Base-by-base conservation (phyloP, 2,329 filamentous ascomycete genomes). In the Ambrosiella xylebori region DNA sequence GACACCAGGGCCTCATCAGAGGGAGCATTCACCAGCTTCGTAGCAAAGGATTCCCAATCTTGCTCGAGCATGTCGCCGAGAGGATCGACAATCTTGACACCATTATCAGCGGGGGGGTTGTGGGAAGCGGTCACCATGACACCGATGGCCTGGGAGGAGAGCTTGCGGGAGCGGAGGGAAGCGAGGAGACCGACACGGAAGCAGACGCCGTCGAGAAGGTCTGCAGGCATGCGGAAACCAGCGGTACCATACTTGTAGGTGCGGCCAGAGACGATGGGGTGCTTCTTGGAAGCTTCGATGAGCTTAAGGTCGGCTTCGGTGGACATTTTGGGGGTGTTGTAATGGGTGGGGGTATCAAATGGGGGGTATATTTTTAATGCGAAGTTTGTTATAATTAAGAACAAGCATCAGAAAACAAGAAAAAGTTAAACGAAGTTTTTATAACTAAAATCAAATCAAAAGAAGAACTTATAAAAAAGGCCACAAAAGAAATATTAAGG, bases 1-100 rank as follows among this genome's bases (percentile, higher is more conserved):
- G 86, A 78, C 61, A 81, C 79, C 44, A 97, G 81, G 55, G 82
- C 79, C 63, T 88, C 79, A 65, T 95, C 84, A 61, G 79, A 80
- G 15, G 81, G 73, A 62, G 86, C 84, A 71, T 98, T 98, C 67
- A 95, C 90, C 62, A 98, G 82, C 65, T 79, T 79, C 40, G 93
- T 97, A 57, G 90, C 89, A 69, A 90, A 84, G 41, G 76, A 75
- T 73, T 98, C 93, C 93, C 93, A 98, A 61, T 91, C 86, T 70
- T 90, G 84, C 79, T 94, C 88, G 54, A 95, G 79, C 93, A 97
- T 97, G 71, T 97, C 93, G 63, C 93, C 91, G 84, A 95, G 86
- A 11, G 93, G 93, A 70, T 98, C 93, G 62, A 98, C 88, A 64
- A 98, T 81, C 78, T 95, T 95, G 69, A 95, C 85, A 56, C 89